A percentile compares a stretch with the other conserved stretches of the same genome.
phyloP scores from a whole-genome alignment of 805 yeast species.

The Candida succiphila region DNA sequence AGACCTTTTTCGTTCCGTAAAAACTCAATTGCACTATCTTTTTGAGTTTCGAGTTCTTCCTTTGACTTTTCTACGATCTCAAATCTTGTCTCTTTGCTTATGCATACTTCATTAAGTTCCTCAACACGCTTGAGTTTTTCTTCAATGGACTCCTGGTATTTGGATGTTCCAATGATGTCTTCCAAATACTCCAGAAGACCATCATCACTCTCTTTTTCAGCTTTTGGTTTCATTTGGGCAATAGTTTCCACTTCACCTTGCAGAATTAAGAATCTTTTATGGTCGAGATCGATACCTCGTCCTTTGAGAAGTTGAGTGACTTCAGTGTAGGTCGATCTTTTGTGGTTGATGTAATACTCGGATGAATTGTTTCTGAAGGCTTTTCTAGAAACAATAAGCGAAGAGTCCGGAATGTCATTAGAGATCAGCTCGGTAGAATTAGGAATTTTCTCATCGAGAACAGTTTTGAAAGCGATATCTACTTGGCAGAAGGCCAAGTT shows the following conservation, averaged over 20 bases:
- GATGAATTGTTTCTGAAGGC: slow-evolving; percentile 74
- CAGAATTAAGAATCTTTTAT: slow-evolving; percentile 83
- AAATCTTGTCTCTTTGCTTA: slow-evolving; percentile 72
- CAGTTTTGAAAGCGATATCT: slow-evolving; percentile 79
- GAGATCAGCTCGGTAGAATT: slow-evolving; percentile 51
- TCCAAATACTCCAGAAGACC: slow-evolving; percentile 91
- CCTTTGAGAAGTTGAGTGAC: slow-evolving; percentile 67
- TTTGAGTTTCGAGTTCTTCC: slow-evolving; percentile 44
- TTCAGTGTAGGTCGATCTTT: slow-evolving; percentile 61
- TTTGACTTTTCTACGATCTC: slow-evolving; percentile 74
- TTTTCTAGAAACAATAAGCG: slow-evolving; percentile 65
- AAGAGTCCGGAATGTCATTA: slow-evolving; percentile 42
- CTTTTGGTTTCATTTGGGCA: slow-evolving; percentile 98
- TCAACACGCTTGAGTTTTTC: slow-evolving; percentile 51
- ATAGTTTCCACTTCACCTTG: slow-evolving; percentile 99
- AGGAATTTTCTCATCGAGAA: slow-evolving; percentile 51
- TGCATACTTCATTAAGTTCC: slow-evolving; percentile 66
- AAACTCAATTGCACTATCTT: slow-evolving; percentile 60
- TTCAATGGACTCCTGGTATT: slow-evolving; percentile 72
- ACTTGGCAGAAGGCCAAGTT: slow-evolving; percentile 72
- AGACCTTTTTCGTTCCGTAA: slow-evolving; percentile 56
- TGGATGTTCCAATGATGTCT: slow-evolving; percentile 92
- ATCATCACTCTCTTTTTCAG: slow-evolving; percentile 85
- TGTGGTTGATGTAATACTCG: slow-evolving; percentile 65
- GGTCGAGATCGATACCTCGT: slow-evolving; percentile 89